These are phyloP conservation scores for Chrysanthemum makinoi DNA, from an alignment of 129 eudicot species.

Conservation along the genomic window DNA sequence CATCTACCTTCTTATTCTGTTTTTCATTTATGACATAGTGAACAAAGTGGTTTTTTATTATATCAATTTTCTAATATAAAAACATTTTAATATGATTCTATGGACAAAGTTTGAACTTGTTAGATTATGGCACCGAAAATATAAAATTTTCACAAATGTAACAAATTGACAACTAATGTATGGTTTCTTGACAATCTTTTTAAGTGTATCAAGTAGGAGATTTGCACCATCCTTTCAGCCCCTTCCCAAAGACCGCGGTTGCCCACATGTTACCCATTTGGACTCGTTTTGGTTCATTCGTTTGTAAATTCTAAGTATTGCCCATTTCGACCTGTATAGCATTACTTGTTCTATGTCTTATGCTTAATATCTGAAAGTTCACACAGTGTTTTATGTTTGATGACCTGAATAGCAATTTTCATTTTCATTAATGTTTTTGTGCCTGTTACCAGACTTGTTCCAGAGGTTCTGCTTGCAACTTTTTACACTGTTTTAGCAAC, in stretches of 20 bases:
- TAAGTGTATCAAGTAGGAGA: background rate
- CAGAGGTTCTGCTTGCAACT: slow-evolving; percentile 88
- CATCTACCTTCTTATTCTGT: background rate
- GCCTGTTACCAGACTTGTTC: slow-evolving; percentile 65
- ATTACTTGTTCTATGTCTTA: background rate
- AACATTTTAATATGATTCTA: background rate
- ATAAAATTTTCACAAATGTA: too few species aligned
- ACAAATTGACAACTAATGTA: too few species aligned
- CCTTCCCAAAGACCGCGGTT: background rate
- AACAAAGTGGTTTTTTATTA: background rate
- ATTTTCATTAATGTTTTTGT: slow-evolving; percentile 5
- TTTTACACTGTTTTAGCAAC: slow-evolving; percentile 88
- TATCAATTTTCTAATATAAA: background rate
- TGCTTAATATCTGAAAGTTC: slow-evolving; percentile 2
- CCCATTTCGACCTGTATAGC: too few species aligned
- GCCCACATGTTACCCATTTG: too few species aligned
- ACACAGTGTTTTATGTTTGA: slow-evolving; percentile 2
- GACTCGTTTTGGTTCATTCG: background rate
- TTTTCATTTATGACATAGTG: background rate
- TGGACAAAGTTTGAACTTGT: background rate
- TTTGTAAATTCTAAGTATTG: background rate
- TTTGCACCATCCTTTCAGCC: background rate
- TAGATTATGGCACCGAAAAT: background rate
- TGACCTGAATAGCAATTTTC: slow-evolving; percentile 7
- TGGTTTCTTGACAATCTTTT: too few species aligned